Percentiles rank a stretch among this genome's conserved stretches.
Evolutionary conservation across 495 filamentous ascomycete species (phyloP).

Genomic region (Daldinia childiae): DNA sequence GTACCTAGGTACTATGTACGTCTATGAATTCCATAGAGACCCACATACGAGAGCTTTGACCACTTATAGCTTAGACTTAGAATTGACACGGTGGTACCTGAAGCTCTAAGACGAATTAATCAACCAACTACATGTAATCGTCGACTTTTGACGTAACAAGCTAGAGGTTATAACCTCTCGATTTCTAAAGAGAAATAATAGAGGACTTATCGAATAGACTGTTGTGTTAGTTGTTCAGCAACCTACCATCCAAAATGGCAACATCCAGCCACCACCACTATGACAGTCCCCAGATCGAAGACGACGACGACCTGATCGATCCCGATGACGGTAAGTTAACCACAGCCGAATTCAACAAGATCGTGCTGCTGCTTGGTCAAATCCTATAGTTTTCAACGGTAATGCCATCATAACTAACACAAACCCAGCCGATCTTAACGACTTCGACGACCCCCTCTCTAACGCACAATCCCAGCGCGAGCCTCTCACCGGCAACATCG

Average conservation of each 20-base stretch:
- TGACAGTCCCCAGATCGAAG: conserved; percentile 77
- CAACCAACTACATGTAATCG: conserved; percentile 10
- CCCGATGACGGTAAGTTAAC: conserved; percentile 86
- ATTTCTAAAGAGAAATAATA: neutral
- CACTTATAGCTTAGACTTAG: conserved; percentile 21
- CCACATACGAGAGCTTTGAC: conserved; percentile 34
- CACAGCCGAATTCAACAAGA: too few relatives aligned
- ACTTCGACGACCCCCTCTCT: conserved; percentile 88
- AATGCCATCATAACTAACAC: neutral
- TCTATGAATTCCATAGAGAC: neutral
- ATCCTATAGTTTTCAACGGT: too few relatives aligned
- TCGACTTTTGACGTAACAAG: neutral
- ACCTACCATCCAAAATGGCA: conserved; percentile 43
- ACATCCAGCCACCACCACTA: conserved; percentile 64
- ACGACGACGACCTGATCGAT: conserved; percentile 91
- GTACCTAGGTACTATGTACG: neutral
- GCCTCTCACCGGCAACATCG: conserved; percentile 83
- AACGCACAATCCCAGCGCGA: conserved; percentile 71
- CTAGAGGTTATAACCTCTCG: neutral
- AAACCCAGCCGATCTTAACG: conserved; percentile 75
- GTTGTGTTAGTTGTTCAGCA: neutral
- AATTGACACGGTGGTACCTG: conserved; percentile 41
- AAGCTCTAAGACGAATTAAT: neutral
- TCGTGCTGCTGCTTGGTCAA: too few relatives aligned
- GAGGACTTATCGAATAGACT: neutral